Base-by-base conservation (phyloP, 2,329 filamentous ascomycete genomes). In the Xylariales sp. region DNA sequence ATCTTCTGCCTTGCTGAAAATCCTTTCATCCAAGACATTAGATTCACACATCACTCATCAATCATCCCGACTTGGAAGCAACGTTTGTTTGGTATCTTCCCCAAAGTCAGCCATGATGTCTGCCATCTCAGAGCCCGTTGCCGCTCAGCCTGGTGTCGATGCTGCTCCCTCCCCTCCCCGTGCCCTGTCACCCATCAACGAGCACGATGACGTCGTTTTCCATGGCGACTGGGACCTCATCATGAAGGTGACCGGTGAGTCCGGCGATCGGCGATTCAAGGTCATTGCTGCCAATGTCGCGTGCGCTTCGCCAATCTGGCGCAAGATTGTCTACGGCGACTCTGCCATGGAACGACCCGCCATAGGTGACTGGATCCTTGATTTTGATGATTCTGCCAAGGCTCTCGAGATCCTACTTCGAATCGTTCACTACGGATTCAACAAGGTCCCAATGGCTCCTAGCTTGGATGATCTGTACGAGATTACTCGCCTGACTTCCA, bases 381-480 rank as follows among this genome's bases (percentile, higher is more conserved):
- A 38, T 8, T 22, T 55, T 12, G 35, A 46, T 3, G 51, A 48
- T 4, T 36, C 55, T 22, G 15, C 40, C 1, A 35, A 48, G 14
- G 53, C 55, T 2, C 37, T 56, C 6, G 33, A 36, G 5, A 33
- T 43, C 3, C 15, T 57, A 4, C 50, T 57, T 24, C 39, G 35
- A 19, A 58, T 57, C 15, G 35, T 55, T 14, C 54, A 58, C 40
- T 55, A 51, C 38, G 34, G 49, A 5, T 58, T 55, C 36, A 28
- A 7, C 4, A 25, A 45, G 9, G 48, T 57, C 3, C 52, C 51
- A 1, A 31, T 38, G 10, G 20, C 31, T 3, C 44, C 45, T 2
- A 40, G 39, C 16, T 29, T 57, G 2, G 41, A 50, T 18, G 44
- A 54, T 27, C 46, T 58, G 2, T 55, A 48, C 11, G 44, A 56